Base-by-base conservation (phyloP, 805 yeast genomes). In the Candida morakotiae region DNA sequence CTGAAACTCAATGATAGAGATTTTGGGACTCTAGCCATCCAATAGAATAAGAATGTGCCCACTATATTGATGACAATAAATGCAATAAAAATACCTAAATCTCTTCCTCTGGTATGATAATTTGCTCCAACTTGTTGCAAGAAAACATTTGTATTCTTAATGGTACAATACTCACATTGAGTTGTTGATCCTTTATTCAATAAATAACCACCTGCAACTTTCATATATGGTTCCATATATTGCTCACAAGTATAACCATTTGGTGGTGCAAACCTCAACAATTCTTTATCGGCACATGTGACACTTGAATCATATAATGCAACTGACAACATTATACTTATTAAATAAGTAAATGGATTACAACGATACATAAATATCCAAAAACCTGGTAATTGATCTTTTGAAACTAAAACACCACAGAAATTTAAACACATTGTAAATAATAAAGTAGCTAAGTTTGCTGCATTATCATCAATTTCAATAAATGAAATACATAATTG, bases 291-390 rank as follows among this genome's bases (percentile, higher is more conserved):
- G 2, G 56, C 28, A 45, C 67, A 64, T 36, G 41, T 46, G 65
- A 81, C 70, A 43, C 66, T 25, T 10, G 55, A 46, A 41, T 56
- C 48, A 6, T 60, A 56, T 27, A 59, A 50, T 8, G 57, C 57
- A 28, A 54, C 44, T 5, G 58, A 37, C 34, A 59, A 55, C 48
- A 76, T 56, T 27, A 78, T 79, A 73, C 81, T 52, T 37, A 83
- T 63, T 62, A 81, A 69, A 49, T 82, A 83, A 1, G 87, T 79
- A 45, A 81, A 62, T n/a, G 93, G 43, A 79, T 74, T 69, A n/a
- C 69, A 73, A 54, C 88, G 68, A 68, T 82, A 83, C 86, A 83
- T 79, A 69, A 82, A 83, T 29, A 72, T 64, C 88, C 89, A 77
- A 57, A 50, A 67, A 37, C 49, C 52, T 14, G 56, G 62, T 51